Evolutionary conservation across 2,329 filamentous ascomycete genomes (phyloP).

Genomic region (Dactylonectria estremocensis): DNA sequence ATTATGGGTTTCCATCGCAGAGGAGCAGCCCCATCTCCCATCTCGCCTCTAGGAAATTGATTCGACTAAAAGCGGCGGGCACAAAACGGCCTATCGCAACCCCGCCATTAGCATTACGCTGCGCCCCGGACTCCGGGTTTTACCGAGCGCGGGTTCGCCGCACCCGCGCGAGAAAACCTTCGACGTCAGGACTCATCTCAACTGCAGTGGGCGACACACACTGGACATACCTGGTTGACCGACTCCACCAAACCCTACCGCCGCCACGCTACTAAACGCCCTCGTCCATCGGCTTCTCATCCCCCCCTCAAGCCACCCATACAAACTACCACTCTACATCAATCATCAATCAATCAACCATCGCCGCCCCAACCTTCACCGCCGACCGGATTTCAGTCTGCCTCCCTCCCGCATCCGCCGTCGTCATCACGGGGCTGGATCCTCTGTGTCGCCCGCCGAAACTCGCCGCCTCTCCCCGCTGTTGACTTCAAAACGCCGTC

Average conservation of each 20-base stretch:
- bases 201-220: neutral
- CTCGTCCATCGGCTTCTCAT: conserved; percentile 24
- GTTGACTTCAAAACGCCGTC: neutral
- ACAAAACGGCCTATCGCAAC: conserved; percentile 50
- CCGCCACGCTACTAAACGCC: conserved; percentile 14
- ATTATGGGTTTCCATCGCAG: too few relatives aligned
- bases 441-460: conserved; percentile 13
- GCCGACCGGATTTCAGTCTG: neutral
- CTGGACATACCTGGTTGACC: neutral
- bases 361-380: too few relatives aligned
- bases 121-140: conserved; percentile 44
- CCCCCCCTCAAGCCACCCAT: conserved; percentile 25
- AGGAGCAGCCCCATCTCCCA: too few relatives aligned
- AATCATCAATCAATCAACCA: conserved; percentile 5
- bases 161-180: conserved; percentile 32
- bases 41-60: too few relatives aligned
- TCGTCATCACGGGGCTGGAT: conserved; percentile 26
- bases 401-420: neutral
- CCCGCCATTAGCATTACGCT: conserved; percentile 52
- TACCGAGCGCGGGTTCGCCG: conserved; percentile 38
- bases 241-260: conserved; percentile 25
- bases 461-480: neutral
- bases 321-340: neutral
- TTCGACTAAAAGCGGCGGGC: conserved; percentile 36
- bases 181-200: conserved; percentile 45